phyloP scores from a whole-genome alignment of 176 grass and related monocot genomes.

The Triticum dicoccoides region DNA sequence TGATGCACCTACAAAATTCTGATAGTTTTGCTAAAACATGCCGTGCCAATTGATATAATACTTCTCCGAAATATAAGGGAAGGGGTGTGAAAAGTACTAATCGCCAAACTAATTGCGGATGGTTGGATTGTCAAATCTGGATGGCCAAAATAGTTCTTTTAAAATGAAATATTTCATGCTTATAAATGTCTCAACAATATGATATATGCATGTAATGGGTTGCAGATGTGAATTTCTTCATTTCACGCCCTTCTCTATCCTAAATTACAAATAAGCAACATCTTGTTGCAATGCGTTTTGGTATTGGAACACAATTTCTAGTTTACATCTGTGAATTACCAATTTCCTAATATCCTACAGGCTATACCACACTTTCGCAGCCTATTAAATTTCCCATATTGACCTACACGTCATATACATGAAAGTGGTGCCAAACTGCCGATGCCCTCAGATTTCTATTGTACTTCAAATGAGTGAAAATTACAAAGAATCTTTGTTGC shows the following conservation, averaged over 20 bases:
- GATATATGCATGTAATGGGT: neutral
- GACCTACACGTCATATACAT: neutral
- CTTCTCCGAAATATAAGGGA: neutral
- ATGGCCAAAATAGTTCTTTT: neutral
- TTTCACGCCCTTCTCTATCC: neutral
- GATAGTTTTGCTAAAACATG: neutral
- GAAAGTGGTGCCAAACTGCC: neutral
- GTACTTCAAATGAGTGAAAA: slow-evolving; percentile 21
- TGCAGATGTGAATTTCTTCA: neutral
- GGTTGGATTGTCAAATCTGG: neutral
- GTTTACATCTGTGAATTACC: neutral
- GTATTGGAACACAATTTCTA: neutral
- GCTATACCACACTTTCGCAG: neutral
- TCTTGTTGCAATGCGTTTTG: neutral
- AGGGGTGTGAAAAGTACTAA: neutral
- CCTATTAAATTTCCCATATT: neutral
- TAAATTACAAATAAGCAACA: neutral
- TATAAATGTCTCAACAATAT: neutral
- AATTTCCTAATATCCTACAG: neutral
- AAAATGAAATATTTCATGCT: neutral
- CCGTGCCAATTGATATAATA: neutral
- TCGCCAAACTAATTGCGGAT: neutral
- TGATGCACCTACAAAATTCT: neutral
- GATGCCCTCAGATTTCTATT: neutral
- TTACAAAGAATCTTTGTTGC: neutral